Base-by-base conservation (phyloP, 306 rosid genomes). In the Corylus americana region DNA sequence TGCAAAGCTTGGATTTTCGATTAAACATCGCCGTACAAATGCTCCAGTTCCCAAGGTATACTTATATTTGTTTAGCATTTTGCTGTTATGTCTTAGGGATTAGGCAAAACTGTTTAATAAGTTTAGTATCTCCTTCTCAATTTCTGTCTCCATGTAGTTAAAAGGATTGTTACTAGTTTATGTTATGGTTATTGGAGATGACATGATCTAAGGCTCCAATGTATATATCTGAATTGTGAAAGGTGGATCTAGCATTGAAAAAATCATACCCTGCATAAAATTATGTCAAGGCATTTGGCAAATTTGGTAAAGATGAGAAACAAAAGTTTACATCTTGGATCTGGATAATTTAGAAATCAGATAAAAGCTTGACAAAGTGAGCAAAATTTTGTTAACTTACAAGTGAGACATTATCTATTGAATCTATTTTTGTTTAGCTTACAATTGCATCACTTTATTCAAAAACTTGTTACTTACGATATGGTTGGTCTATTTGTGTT, bases 41-140 rank as follows among this genome's bases (percentile, higher is more conserved):
- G 93, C 90, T 71, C 12, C 91, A 39, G 79, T 91, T 69, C 92
- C 92, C 0, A 91, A 95, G 98, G 97, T 94, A 83, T 48, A 69
- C 58, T 48, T 49, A 66, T 57, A 53, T 58, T 78, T 83, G 37
- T 55, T 39, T 11, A 59, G 49, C 29, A 11, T 76, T 69, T 69
- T 67, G 27, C 27, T 42, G 45, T 59, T 25, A 59, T 3, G 29
- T 64, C 11, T 20, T 37, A 16, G 70, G 0, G 10, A 1, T 31
- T 35, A 14, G 18, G 2, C 20, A 59, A 61, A 61, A 5, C 11
- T 42, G 29, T 25, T 25, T 25, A 10, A 4, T 0, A 61, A 53
- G 57, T 29, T 61, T 62, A 29, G 42, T 27, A 12, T 13, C 17
- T 61, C 7, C 16, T 59, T 59, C 7, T 1, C 16, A 35, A 64